Evolutionary conservation across 148 eudicot species (phyloP), one percentile per base, ranked within the genome.

Genomic region (Camellia japonica): DNA sequence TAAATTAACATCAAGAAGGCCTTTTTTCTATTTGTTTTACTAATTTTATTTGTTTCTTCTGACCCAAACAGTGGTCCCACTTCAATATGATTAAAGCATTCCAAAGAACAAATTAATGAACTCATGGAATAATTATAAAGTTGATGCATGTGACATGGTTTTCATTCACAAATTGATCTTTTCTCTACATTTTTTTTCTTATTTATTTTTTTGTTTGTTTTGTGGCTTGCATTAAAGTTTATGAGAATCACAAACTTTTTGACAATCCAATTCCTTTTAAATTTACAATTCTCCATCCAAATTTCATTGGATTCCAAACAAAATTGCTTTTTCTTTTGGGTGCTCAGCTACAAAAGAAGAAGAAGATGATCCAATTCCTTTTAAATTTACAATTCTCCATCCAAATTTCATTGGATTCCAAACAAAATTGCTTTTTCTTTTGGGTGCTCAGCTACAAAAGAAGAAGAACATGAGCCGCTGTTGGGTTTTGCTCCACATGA

Each of bases 331-430:
- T 41, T 58, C 14, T 41, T 74, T 58, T 6, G 38, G 41, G 6
- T 1, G 74, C 74, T 71, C 51, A 71, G 10, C 15, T 14, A 69
- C 9, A 71, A 8, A 49, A 10, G 18, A 30, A 30, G 38, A 30
- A 30, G 38, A 30, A 30, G 1, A 30, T 30, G 38, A 19, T n/a
- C 41, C 41, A 70, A 47, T n/a, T 46, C 30, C 58, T 47, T 4
- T 55, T 15, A 14, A 30, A 73, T 73, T n/a, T 38, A 73, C 19
- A 7, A 15, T 38, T 38, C 46, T 67, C 11, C 47, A 55, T 73
- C 64, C 76, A 56, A 13, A 56, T 30, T 30, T 42, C 76, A 73
- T 23, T 73, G 76, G 76, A 73, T 56, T 73, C 61, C 44, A 54
- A 13, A 14, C 11, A 30, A 3, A 73, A 54, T 73, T 56, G 38